Evolutionary conservation across 1,284 basidiomycete species (phyloP).

Genomic region (Ceratobasidium papillatum): DNA sequence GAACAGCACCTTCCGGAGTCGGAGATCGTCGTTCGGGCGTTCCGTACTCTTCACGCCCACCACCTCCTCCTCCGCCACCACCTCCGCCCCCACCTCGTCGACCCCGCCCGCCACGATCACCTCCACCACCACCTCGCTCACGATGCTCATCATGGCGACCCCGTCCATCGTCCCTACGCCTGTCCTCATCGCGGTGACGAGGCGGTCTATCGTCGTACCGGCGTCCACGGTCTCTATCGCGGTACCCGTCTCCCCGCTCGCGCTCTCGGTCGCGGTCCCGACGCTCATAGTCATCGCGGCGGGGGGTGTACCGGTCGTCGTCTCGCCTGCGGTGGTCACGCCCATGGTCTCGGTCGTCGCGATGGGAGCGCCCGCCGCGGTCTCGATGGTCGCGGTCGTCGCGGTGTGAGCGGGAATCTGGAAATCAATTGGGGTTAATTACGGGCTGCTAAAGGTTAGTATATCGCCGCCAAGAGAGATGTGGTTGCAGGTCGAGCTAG

Average conservation of each 20-base stretch:
- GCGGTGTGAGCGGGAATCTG: constrained; percentile 32
- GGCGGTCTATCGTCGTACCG: constrained; percentile 44
- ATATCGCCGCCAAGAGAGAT: constrained; percentile 11
- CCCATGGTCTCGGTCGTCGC: constrained; percentile 52
- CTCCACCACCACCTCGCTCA: constrained; percentile 49
- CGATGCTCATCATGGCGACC: constrained; percentile 44
- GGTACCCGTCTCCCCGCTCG: constrained; percentile 46
- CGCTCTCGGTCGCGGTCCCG: constrained; percentile 48
- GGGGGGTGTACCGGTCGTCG: constrained; percentile 47
- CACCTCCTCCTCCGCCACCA: constrained; percentile 54
- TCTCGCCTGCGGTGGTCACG: constrained; percentile 47
- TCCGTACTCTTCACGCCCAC: constrained; percentile 61
- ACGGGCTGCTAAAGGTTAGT: constrained; percentile 26
- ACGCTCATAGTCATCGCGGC: constrained; percentile 40
- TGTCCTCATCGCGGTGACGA: constrained; percentile 48
- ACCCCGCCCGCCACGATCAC: constrained; percentile 47
- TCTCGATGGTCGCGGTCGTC: constrained; percentile 57
- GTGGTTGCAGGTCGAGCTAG: constrained; percentile 23
- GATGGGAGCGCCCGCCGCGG: constrained; percentile 49
- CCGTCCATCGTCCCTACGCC: constrained; percentile 44
- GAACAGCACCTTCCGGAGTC: constrained; percentile 85
- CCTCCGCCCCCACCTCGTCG: constrained; percentile 50
- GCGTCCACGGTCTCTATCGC: constrained; percentile 39
- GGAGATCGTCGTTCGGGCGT: constrained; percentile 85
- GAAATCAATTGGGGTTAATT: constrained; percentile 7